Percentiles rank a stretch among this genome's conserved stretches.
These are phyloP conservation scores for Arthrobotrys megalospora DNA, from an alignment of 2,329 filamentous ascomycete genomes.

Conservation along the genomic window DNA sequence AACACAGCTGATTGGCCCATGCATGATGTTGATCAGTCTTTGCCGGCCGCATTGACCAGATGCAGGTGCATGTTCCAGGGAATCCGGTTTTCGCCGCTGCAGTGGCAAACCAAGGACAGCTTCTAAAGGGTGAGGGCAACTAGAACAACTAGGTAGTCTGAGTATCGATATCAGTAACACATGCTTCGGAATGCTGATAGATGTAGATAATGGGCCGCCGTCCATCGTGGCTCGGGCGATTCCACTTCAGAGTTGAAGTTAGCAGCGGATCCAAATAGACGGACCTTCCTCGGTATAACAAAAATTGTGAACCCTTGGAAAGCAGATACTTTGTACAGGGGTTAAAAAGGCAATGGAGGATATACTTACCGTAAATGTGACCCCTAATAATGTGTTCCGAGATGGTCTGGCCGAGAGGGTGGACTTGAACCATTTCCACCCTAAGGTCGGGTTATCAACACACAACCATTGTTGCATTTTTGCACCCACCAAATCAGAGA, in stretches of 20 bases:
- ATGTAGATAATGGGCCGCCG: too few species aligned
- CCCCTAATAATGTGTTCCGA: too few species aligned
- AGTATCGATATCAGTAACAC: not conserved
- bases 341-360: too few species aligned
- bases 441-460: not conserved
- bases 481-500: not conserved
- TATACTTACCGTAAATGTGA: too few species aligned
- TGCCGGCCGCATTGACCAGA: not conserved
- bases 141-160: not conserved
- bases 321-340: too few species aligned
- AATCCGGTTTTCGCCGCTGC: not conserved
- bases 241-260: too few species aligned
- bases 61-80: not conserved
- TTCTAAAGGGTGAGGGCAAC: not conserved
- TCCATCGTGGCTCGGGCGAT: too few species aligned
- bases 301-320: too few species aligned
- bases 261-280: too few species aligned
- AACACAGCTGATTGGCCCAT: conserved; percentile 8
- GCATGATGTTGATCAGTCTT: conserved; percentile 25
- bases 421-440: too few species aligned
- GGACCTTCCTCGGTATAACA: too few species aligned
- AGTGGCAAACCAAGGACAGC: not conserved
- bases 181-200: not conserved
- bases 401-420: too few species aligned
- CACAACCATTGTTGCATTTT: conserved; percentile 39